These are phyloP conservation scores for Carex kokanica DNA, from an alignment of 176 grass and related monocot genomes.

Conservation along the genomic window DNA sequence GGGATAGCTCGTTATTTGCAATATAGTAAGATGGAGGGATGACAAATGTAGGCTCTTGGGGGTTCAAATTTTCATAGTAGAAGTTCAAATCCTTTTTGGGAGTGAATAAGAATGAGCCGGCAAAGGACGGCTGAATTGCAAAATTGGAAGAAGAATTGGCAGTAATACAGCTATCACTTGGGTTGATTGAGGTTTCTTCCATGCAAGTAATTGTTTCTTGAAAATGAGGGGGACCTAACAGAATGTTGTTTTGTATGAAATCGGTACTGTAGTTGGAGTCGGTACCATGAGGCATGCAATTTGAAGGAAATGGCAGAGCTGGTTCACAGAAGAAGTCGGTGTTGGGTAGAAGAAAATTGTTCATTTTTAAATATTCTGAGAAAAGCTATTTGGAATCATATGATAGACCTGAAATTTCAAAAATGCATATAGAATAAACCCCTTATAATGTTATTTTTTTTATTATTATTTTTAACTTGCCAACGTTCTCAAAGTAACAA, in stretches of 20 bases:
- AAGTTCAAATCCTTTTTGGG: constrained; percentile 20
- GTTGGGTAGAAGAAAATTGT: constrained; percentile 32
- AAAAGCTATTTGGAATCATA: constrained; percentile 27
- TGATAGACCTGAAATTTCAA: constrained; percentile 22
- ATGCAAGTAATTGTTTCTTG: constrained; percentile 23
- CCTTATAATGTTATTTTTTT: background rate
- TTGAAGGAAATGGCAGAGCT: constrained; percentile 38
- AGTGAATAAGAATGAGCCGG: constrained; percentile 14
- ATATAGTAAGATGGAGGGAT: constrained; percentile 3
- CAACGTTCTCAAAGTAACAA: background rate
- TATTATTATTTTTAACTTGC: background rate
- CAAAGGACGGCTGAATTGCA: constrained; percentile 19
- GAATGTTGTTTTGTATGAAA: constrained; percentile 28
- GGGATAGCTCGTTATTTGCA: constrained; percentile 53
- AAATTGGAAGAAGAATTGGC: constrained; percentile 27
- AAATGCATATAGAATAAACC: background rate
- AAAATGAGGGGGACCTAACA: constrained; percentile 20
- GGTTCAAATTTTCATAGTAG: constrained; percentile 7
- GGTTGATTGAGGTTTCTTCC: constrained; percentile 23
- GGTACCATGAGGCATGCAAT: constrained; percentile 27
- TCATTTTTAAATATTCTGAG: constrained; percentile 38
- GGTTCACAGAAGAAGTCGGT: constrained; percentile 27
- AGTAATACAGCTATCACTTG: constrained; percentile 19
- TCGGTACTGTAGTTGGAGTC: constrained; percentile 22
- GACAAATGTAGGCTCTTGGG: constrained; percentile 16